A percentile compares a stretch with the other conserved stretches of the same genome.
phyloP scores from a whole-genome alignment of 306 rosid genomes.

The Cicer pinnatifidum region DNA sequence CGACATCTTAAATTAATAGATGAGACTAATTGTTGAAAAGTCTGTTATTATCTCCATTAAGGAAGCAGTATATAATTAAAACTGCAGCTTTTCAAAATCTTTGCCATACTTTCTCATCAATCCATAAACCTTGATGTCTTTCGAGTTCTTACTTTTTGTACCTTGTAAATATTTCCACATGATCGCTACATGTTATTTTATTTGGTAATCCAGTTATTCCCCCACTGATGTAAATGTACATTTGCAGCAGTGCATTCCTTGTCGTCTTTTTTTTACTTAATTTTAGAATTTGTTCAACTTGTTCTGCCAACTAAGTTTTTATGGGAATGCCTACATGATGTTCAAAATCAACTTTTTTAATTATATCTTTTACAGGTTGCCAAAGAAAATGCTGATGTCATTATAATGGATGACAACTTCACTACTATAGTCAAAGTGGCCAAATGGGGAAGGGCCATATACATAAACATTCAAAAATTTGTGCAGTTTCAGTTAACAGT shows the following conservation, averaged over 20 bases:
- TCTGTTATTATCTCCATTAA: not conserved
- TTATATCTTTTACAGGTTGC: slow-evolving; percentile 69
- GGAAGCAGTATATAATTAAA: slow-evolving; percentile 21
- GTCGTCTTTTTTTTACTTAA: too few relatives aligned
- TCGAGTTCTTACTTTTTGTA: slow-evolving; percentile 6
- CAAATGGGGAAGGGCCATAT: slow-evolving; percentile 91
- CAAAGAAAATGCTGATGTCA: slow-evolving; percentile 90
- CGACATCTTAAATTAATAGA: not conserved
- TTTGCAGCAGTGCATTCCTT: too few relatives aligned
- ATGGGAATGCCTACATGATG: slow-evolving; percentile 20
- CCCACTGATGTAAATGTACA: not conserved
- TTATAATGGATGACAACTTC: slow-evolving; percentile 91
- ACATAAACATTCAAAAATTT: slow-evolving; percentile 93
- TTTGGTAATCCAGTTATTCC: slow-evolving; percentile 28
- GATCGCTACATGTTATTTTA: slow-evolving; percentile 1
- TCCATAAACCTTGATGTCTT: slow-evolving; percentile 19
- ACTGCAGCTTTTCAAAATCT: slow-evolving; percentile 4
- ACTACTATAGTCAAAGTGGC: slow-evolving; percentile 82
- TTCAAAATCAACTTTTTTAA: slow-evolving; percentile 15
- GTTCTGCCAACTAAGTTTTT: not conserved
- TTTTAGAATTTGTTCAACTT: slow-evolving; percentile 6
- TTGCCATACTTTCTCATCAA: not conserved
- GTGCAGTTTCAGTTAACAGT: slow-evolving; percentile 96
- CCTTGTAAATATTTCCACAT: slow-evolving; percentile 18
- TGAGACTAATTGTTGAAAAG: slow-evolving; percentile 15